phyloP scores from a whole-genome alignment of 805 yeast species.

The Monosporozyma aerobia region DNA sequence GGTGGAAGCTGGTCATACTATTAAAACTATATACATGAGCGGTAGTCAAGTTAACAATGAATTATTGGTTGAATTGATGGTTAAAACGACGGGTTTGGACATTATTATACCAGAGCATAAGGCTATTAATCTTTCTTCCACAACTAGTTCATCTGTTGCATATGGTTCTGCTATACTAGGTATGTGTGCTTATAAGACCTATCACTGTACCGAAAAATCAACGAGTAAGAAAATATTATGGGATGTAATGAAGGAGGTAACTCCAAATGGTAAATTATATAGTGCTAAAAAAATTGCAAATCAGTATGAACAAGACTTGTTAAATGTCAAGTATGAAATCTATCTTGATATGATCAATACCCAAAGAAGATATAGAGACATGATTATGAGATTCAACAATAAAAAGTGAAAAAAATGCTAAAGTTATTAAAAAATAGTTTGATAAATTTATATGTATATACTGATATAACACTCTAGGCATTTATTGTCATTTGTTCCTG shows the following conservation, averaged over 20 bases:
- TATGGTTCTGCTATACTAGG: constrained; percentile 93
- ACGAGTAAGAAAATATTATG: constrained; percentile 45
- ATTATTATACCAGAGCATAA: constrained; percentile 79
- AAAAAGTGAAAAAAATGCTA: not conserved
- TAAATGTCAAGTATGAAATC: constrained; percentile 72
- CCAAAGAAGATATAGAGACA: constrained; percentile 66
- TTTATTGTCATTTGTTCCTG: not conserved
- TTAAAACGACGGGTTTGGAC: constrained; percentile 88
- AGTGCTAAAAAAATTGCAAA: constrained; percentile 46
- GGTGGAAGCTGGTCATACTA: constrained; percentile 68
- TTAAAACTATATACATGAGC: constrained; percentile 73
- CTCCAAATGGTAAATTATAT: constrained; percentile 76
- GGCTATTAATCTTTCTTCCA: constrained; percentile 42
- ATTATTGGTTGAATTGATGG: constrained; percentile 76
- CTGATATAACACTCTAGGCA: not conserved
- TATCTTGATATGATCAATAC: constrained; percentile 80
- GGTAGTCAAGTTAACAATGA: constrained; percentile 97
- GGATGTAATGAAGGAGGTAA: constrained; percentile 76
- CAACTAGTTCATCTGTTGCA: constrained; percentile 69
- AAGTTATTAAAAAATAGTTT: not conserved
- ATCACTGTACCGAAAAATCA: constrained; percentile 6
- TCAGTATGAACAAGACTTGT: constrained; percentile 59
- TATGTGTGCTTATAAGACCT: constrained; percentile 65
- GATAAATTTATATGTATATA: not conserved
- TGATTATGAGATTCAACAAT: constrained; percentile 46